phyloP scores from a whole-genome alignment of 768 basidiomycete species.

The Cantharellus anzutake region DNA sequence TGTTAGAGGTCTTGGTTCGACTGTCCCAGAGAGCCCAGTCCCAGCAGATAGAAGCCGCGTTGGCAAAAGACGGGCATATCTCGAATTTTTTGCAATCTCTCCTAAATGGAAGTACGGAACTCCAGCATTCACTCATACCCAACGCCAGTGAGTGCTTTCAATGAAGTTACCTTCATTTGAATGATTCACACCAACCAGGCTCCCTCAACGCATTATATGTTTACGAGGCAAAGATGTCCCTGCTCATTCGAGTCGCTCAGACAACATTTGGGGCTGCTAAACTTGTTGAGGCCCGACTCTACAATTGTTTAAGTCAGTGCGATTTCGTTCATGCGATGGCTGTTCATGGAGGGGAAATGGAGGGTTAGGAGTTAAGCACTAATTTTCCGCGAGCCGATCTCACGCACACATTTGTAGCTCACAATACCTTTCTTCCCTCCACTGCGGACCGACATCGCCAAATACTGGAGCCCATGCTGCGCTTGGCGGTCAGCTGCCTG shows the following conservation, averaged over 20 bases:
- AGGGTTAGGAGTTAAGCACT: conserved; percentile 29
- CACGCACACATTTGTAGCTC: conserved; percentile 29
- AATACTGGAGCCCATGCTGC: conserved; percentile 68
- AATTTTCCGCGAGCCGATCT: not conserved
- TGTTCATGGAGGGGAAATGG: conserved; percentile 61
- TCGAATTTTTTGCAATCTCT: conserved; percentile 64
- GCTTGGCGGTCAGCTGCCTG: conserved; percentile 58
- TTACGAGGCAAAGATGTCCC: conserved; percentile 85
- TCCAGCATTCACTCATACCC: conserved; percentile 64
- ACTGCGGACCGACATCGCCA: conserved; percentile 85
- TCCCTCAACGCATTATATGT: conserved; percentile 84
- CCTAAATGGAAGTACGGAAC: conserved; percentile 58
- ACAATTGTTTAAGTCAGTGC: conserved; percentile 60
- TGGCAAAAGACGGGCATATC: conserved; percentile 60
- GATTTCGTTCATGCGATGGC: conserved; percentile 78
- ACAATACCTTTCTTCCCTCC: conserved; percentile 72
- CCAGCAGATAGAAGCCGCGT: conserved; percentile 33
- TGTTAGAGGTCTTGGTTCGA: conserved; percentile 63
- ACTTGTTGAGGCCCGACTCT: conserved; percentile 55
- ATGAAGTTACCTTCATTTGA: not conserved
- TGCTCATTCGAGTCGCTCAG: conserved; percentile 71
- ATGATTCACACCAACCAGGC: conserved; percentile 26
- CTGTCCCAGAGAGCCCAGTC: conserved; percentile 54
- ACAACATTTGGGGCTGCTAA: conserved; percentile 70
- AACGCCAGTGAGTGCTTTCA: conserved; percentile 56